Percentiles rank a stretch among this genome's conserved stretches.
Evolutionary conservation across 2,329 filamentous ascomycete genomes (phyloP).

Genomic region (Colletotrichum abscissum): DNA sequence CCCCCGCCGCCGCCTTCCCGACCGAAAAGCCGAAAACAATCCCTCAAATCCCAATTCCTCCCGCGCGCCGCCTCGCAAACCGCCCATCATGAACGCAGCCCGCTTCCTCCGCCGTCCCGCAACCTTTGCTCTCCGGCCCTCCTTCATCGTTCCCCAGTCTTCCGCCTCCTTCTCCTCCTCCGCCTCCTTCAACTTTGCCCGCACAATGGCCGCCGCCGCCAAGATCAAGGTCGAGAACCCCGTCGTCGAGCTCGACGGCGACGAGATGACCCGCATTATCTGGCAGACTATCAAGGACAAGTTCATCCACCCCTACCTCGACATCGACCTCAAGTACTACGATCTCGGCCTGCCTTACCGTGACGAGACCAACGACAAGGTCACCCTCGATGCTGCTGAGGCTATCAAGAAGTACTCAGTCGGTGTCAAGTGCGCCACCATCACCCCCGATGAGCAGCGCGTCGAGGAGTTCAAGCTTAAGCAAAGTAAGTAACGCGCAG

Average conservation of each 20-base stretch:
- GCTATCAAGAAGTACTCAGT: slow-evolving; percentile 99
- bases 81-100: slow-evolving; percentile 33
- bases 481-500: slow-evolving; percentile 76
- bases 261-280: slow-evolving; percentile 98
- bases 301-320: slow-evolving; percentile 95
- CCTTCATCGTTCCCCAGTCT: slow-evolving; percentile 16
- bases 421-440: slow-evolving; percentile 99
- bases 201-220: slow-evolving; percentile 65
- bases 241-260: slow-evolving; percentile 95
- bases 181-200: slow-evolving; percentile 38
- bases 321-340: slow-evolving; percentile 98
- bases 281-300: slow-evolving; percentile 99
- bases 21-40: slow-evolving; percentile 29
- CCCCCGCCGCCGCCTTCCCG: slow-evolving; percentile 9
- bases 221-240: slow-evolving; percentile 99
- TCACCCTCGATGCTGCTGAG: slow-evolving; percentile 94
- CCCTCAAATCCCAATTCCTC: background rate
- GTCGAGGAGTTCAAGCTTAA: slow-evolving; percentile 99
- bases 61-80: background rate
- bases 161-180: slow-evolving; percentile 25
- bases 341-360: slow-evolving; percentile 94
- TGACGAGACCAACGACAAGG: slow-evolving; percentile 95
- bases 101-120: slow-evolving; percentile 33
- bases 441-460: slow-evolving; percentile 96
- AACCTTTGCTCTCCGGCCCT: slow-evolving; percentile 28